Conservation (phyloP, 2,329 filamentous ascomycete species). For the Scedosporium minutisporum region DNA sequence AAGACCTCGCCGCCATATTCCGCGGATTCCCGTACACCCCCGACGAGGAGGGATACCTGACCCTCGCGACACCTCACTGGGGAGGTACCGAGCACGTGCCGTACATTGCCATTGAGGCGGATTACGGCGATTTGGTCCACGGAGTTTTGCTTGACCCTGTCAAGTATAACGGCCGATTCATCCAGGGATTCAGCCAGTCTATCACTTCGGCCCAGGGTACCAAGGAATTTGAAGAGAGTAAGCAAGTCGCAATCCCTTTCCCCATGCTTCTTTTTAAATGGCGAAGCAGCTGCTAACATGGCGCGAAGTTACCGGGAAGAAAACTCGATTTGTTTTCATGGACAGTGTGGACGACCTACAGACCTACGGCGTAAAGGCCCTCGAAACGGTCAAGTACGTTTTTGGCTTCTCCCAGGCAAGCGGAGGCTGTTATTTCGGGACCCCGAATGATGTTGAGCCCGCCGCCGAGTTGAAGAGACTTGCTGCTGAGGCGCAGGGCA, state of each 20-base stretch:
- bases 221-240: constrained; percentile 22
- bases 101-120: constrained; percentile 27
- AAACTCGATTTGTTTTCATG: constrained; percentile 20
- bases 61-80: constrained; percentile 25
- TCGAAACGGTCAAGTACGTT: constrained; percentile 26
- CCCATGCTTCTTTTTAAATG: not conserved
- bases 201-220: constrained; percentile 19
- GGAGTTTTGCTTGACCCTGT: constrained; percentile 30
- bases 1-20: constrained; percentile 22
- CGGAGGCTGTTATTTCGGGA: constrained; percentile 21
- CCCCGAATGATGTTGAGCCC: constrained; percentile 16
- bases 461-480: constrained; percentile 19
- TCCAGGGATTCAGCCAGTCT: constrained; percentile 28
- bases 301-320: constrained; percentile 19
- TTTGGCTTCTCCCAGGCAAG: constrained; percentile 25
- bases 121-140: constrained; percentile 36
- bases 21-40: constrained; percentile 29
- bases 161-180: constrained; percentile 23
- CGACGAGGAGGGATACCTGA: constrained; percentile 25
- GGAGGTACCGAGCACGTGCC: constrained; percentile 26
- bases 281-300: not conserved
- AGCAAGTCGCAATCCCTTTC: not conserved
- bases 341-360: constrained; percentile 22
- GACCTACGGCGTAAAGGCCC: constrained; percentile 19
- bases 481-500: constrained; percentile 17